Base-by-base conservation (phyloP, 1,284 basidiomycete species). In the Ceratobasidium papillatum region DNA sequence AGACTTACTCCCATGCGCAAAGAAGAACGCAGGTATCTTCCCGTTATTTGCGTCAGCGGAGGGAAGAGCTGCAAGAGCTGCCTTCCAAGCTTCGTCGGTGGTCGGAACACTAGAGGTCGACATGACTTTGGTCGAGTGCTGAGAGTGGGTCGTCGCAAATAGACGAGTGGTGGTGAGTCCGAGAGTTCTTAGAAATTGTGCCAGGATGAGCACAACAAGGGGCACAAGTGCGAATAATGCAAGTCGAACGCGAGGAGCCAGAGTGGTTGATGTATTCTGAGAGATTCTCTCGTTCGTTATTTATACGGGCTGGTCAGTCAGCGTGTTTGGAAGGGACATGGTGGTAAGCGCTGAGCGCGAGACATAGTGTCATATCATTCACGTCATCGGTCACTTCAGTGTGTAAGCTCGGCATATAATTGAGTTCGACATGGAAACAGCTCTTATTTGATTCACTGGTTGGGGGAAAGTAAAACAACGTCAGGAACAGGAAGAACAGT, bases 21-120 rank as follows among this genome's bases (percentile, higher is more conserved):
- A 91, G 85, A 91, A 93, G 84, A 94, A 90, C 0, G 88, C 84
- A 0, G 91, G 92, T 36, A 93, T 91, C 66, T 86, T 86, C 2
- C 78, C 78, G 5, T 76, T 76, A 14, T 87, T 82, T 9, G 75
- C 66, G 1, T 88, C 88, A 0, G 87, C 87, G 3, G 85, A 79
- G 0, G 91, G 91, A 0, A 94, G 84, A 0, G 84, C 82, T 0
- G 87, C 85, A 2, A 93, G 84, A 7, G 89, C 88, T 27, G 83
- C 83, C 58, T 81, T 82, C 91, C 91, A 94, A 71, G 85, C 69
- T 2, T 61, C 74, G 30, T 74, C 32, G 54, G 25, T 61, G 12
- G 47, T 9, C 19, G 74, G 65, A 27, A 49, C 9, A 19, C 27
- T 38, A 47, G 69, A 25, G 12, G 64, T 27, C 27, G 56, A 75